Evolutionary conservation across 805 yeast species (phyloP).

Genomic region (Saccharomycopsis sp.): DNA sequence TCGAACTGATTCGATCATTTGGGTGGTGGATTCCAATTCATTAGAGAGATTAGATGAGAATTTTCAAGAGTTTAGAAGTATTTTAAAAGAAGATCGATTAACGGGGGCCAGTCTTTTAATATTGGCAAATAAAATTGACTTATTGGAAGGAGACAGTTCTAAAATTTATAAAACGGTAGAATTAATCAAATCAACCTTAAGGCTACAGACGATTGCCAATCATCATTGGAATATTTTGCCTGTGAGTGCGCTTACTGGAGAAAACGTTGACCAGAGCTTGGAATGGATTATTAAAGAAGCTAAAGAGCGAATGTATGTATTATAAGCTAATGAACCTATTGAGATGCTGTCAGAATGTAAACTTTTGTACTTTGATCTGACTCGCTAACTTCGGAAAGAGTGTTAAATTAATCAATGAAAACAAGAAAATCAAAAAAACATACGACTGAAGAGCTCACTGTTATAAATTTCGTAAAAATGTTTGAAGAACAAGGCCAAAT

Average conservation of each 20-base stretch:
- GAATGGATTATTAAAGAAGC: constrained; percentile 36
- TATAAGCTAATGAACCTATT: too few species aligned
- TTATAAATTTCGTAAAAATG: too few species aligned
- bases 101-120: constrained; percentile 59
- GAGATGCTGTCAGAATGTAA: too few species aligned
- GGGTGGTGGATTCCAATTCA: constrained; percentile 73
- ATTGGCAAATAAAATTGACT: constrained; percentile 67
- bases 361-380: too few species aligned
- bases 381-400: too few species aligned
- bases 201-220: constrained; percentile 25
- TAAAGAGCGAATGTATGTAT: constrained; percentile 29
- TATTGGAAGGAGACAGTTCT: constrained; percentile 25
- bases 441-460: too few species aligned
- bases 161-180: constrained; percentile 6
- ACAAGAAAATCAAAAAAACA: too few species aligned
- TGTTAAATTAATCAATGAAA: too few species aligned
- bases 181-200: constrained; percentile 20
- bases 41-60: constrained; percentile 56
- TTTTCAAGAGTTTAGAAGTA: constrained; percentile 48
- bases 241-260: constrained; percentile 40
- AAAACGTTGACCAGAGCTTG: constrained; percentile 29
- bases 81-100: constrained; percentile 58
- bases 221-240: constrained; percentile 34
- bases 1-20: constrained; percentile 61
- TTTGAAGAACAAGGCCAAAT: too few species aligned